These are phyloP conservation scores for Umbellularia californica DNA, from an alignment of 164 flowering plant genomes.

Conservation along the genomic window DNA sequence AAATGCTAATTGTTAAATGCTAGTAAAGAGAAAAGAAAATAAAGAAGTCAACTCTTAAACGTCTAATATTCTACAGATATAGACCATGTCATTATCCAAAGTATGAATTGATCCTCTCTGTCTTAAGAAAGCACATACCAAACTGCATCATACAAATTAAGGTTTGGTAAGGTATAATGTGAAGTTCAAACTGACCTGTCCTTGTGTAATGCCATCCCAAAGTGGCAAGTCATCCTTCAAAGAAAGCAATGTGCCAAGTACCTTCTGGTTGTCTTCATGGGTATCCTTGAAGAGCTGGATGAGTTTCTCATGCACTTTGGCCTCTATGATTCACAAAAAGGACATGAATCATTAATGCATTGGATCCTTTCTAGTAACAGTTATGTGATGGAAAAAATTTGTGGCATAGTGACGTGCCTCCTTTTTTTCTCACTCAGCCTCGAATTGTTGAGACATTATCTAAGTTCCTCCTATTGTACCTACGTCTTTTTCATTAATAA, in stretches of 20 bases:
- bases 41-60: background rate
- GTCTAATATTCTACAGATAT: background rate
- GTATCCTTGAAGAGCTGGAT: conserved; percentile 29
- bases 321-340: conserved; percentile 28
- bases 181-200: conserved; percentile 7
- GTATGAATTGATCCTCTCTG: background rate
- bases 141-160: background rate
- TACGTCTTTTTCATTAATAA: too few relatives aligned
- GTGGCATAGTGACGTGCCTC: too few relatives aligned
- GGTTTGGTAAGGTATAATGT: background rate
- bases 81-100: background rate
- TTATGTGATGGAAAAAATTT: background rate
- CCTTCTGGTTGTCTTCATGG: conserved; percentile 55
- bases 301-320: conserved; percentile 41
- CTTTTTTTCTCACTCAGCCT: too few relatives aligned
- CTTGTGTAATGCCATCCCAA: conserved; percentile 26
- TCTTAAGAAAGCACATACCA: background rate
- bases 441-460: too few relatives aligned
- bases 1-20: background rate
- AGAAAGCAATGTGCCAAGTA: conserved; percentile 43
- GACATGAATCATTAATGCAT: background rate
- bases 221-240: conserved; percentile 50
- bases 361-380: background rate
- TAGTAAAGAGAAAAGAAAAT: background rate
- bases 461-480: background rate